Percentiles rank a stretch among this genome's conserved stretches.
Conservation (phyloP, 2,329 filamentous ascomycete species). For the Penicillium capsulatum region DNA sequence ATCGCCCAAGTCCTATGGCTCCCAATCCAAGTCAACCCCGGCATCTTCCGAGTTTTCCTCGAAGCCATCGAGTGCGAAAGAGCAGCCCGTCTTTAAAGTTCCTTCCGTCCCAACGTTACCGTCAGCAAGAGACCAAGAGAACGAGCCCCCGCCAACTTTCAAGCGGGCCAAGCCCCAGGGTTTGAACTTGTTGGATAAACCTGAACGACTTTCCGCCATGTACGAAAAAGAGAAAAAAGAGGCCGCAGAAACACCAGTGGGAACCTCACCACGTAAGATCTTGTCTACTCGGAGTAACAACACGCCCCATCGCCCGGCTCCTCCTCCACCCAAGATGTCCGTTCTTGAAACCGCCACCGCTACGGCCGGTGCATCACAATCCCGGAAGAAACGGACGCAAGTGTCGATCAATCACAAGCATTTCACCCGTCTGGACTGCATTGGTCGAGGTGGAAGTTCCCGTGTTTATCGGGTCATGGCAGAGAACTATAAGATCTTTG, state of each 20-base stretch:
- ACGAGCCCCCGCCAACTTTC: slow-evolving; percentile 68
- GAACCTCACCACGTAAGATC: slow-evolving; percentile 43
- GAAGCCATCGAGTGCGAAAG: slow-evolving; percentile 39
- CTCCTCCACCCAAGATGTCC: slow-evolving; percentile 91
- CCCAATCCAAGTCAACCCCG: slow-evolving; percentile 38
- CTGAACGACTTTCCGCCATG: slow-evolving; percentile 52
- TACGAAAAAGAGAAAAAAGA: slow-evolving; percentile 45
- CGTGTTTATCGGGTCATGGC: slow-evolving; percentile 96
- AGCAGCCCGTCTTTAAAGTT: slow-evolving; percentile 56
- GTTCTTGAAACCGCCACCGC: slow-evolving; percentile 87
- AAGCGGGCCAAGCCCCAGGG: slow-evolving; percentile 57
- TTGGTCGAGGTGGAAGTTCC: slow-evolving; percentile 87
- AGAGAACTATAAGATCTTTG: slow-evolving; percentile 93
- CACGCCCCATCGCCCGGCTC: slow-evolving; percentile 73
- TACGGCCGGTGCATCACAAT: slow-evolving; percentile 71
- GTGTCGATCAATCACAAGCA: slow-evolving; percentile 85
- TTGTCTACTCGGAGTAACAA: slow-evolving; percentile 57
- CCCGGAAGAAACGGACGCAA: slow-evolving; percentile 72
- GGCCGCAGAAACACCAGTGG: slow-evolving; percentile 43
- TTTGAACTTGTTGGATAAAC: slow-evolving; percentile 54
- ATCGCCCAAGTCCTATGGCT: slow-evolving; percentile 35
- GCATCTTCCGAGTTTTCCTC: slow-evolving; percentile 42
- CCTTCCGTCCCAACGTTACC: slow-evolving; percentile 57
- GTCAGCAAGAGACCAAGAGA: slow-evolving; percentile 74
- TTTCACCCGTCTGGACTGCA: slow-evolving; percentile 83